phyloP scores from a whole-genome alignment of 179 eudicot genomes.

The Corrigiola litoralis region DNA sequence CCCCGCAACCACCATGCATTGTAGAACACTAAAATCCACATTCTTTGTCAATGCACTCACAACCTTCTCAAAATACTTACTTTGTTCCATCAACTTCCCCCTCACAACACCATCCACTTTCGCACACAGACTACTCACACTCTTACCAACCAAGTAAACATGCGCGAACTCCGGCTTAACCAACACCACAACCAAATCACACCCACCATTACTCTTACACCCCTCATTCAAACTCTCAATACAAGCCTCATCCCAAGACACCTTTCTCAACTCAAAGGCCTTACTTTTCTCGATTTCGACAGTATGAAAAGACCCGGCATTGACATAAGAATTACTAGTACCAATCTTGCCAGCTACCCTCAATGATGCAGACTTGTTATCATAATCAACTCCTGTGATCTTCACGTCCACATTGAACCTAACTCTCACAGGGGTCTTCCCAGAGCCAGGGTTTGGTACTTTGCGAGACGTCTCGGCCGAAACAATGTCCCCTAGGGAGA shows the following conservation, averaged over 20 bases:
- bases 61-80: too few species aligned
- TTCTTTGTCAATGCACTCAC: too few species aligned
- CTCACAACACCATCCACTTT: slow-evolving; percentile 10
- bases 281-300: slow-evolving; percentile 24
- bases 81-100: not conserved
- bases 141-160: too few species aligned
- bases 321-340: not conserved
- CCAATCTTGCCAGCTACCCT: slow-evolving; percentile 23
- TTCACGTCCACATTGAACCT: slow-evolving; percentile 19
- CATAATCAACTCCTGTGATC: slow-evolving; percentile 22
- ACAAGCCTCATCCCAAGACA: slow-evolving; percentile 24
- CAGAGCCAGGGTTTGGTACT: slow-evolving; percentile 6
- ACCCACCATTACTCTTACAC: too few species aligned
- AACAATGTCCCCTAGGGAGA: slow-evolving; percentile 21
- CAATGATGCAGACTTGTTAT: slow-evolving; percentile 2
- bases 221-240: slow-evolving; percentile 16
- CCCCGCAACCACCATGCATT: too few species aligned
- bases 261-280: slow-evolving; percentile 25
- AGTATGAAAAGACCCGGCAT: slow-evolving; percentile 27
- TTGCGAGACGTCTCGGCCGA: slow-evolving; percentile 25
- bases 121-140: too few species aligned
- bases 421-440: slow-evolving; percentile 13
- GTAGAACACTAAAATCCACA: too few species aligned
- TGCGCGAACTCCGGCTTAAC: too few species aligned
- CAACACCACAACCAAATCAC: too few species aligned